phyloP scores from a whole-genome alignment of 805 yeast species.

The Ogataea neopini region DNA sequence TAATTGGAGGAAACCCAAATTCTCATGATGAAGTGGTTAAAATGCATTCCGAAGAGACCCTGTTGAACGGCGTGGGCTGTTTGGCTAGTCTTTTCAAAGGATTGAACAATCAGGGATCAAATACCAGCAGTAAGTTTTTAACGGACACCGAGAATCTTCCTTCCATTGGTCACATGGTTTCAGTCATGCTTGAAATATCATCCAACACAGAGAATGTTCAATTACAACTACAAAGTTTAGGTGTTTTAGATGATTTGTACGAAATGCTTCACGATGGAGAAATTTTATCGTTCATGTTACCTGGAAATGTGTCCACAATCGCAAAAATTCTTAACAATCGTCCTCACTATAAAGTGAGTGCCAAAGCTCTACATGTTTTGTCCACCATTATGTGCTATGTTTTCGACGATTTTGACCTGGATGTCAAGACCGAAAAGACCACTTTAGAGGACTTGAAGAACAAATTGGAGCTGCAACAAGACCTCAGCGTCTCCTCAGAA shows the following conservation, averaged over 20 bases:
- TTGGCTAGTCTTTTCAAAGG: conserved; percentile 35
- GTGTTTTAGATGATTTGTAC: conserved; percentile 38
- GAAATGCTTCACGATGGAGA: conserved; percentile 47
- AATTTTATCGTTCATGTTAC: conserved; percentile 47
- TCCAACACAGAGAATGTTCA: conserved; percentile 28
- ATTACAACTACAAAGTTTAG: conserved; percentile 36
- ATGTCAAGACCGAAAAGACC: conserved; percentile 16
- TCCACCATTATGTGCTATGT: conserved; percentile 34
- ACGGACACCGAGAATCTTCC: conserved; percentile 40
- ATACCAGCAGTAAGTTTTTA: conserved; percentile 29
- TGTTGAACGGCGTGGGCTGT: conserved; percentile 37
- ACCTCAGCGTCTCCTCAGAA: neutral
- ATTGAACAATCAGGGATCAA: conserved; percentile 31
- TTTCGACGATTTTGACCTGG: conserved; percentile 44
- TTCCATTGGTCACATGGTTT: conserved; percentile 48
- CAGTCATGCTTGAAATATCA: conserved; percentile 42
- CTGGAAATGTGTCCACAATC: conserved; percentile 50
- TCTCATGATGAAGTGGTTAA: conserved; percentile 27
- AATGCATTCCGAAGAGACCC: conserved; percentile 38
- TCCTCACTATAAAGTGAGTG: conserved; percentile 41
- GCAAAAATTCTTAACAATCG: conserved; percentile 39
- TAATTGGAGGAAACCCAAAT: conserved; percentile 49
- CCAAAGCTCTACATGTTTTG: conserved; percentile 34
- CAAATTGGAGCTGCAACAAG: neutral
- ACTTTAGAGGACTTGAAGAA: conserved; percentile 20